Evolutionary conservation across 73 alveolate genomes (phyloP), one percentile per base, ranked within the genome.

Genomic region (Paraurostyla sp.): DNA sequence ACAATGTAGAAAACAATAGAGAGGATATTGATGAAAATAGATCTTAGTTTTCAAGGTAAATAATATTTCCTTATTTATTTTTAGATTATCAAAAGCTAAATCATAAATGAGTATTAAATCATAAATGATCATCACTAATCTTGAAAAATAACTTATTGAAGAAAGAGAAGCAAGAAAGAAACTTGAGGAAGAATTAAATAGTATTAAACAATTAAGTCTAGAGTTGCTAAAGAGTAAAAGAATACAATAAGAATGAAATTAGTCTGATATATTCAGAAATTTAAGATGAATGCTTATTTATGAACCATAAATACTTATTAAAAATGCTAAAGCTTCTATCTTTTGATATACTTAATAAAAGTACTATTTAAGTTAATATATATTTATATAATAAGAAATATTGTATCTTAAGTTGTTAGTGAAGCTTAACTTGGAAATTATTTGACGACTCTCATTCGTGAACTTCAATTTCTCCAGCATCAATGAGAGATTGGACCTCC

Each of bases 381-480:
- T 52, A 13, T 13, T 9, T 60, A 27, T 13, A 60, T 30, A 60
- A 50, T 29, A 60, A 29, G 32, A 60, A 29, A 60, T 29, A 29
- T 52, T 60, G 78, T 60, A 60, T 60, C 78, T 60, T 30, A 69
- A 69, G 65, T 69, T 35, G 20, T 38, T 38, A 33, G 50, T 29
- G 25, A 60, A 29, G 9, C 32, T 60, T 27, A 60, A 60, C 51
- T n/a, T n/a, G 78, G 78, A 60, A 60, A 60, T 60, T 50, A 60
- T 50, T 9, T 3, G 25, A 7, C n/a, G n/a, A 9, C 3, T 3
- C 7, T 75, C 87, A 75, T 50, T 75, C 75, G 69, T 43, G 69
- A 33, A 69, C 73, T 23, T 81, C 92, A 32, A 23, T 15, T 30
- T 91, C 94, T 0, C 94, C 96, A 20, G 69, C 76, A 32, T 91